Base-by-base conservation (phyloP, 129 eudicot species). In the Calendula officinalis region DNA sequence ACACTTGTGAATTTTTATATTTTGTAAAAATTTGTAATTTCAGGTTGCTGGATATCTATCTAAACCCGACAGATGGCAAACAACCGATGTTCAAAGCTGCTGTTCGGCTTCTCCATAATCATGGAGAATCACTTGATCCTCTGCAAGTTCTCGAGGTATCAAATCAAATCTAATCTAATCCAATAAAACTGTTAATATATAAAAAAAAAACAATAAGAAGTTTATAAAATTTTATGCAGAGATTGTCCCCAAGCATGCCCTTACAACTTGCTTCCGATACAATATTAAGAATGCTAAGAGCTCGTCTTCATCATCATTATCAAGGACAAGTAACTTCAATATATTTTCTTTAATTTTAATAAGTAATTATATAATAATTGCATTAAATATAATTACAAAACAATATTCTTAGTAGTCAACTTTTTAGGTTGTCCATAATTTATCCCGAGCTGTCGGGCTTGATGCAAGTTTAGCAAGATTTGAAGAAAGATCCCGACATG, bases 51-150 rank as follows among this genome's bases (percentile, higher is more conserved):
- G 96, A 88, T 58, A 86, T 94, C 80, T 94, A 94, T 80, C 74
- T 94, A 78, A 78, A 94, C 72, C 95, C 97, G 34, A 66, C 83
- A 60, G 85, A 94, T 74, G 95, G 99, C 16, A 94, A 90, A 69
- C 87, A 83, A 64, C 99, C 99, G 64, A 85, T 94, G 98, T 85
- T 89, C 46, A 88, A 82, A 66, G 99, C 99, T 70, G 95, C 99
- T 56, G 96, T 89, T 48, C 90, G 90, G 60, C 97, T 94, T 64
- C 86, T 94, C 63, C 96, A 94, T 77, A 88, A 88, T 66, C 95
- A 94, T 56, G 99, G 96, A 61, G 95, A 94, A 81, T 64, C 84
- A 12, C 89, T 94, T 60, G 96, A 94, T 80, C 96, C 99, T 37
- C 64, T 88, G 42, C 95, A 88, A 80, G 96, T 94, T 67, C 70